Conservation (phyloP, 331 rosid species). For the Rhamnella rubrinervis region DNA sequence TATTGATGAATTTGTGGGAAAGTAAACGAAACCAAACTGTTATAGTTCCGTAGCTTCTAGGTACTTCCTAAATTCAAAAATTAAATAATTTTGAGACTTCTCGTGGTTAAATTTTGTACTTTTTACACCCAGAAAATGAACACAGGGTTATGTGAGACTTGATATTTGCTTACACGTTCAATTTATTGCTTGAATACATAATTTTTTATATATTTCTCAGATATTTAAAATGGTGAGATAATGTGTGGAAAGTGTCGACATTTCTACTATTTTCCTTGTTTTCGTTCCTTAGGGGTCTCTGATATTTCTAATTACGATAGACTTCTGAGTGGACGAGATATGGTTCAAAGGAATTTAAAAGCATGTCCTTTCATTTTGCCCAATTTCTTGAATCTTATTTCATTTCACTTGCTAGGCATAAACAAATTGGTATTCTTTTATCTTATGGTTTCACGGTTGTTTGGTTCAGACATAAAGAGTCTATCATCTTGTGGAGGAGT, state of each 20-base stretch:
- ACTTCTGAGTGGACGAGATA: not conserved
- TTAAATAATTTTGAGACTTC: not conserved
- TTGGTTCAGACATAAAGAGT: conserved; percentile 46
- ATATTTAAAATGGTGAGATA: not conserved
- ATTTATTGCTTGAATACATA: too few relatives aligned
- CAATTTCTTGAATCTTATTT: not conserved
- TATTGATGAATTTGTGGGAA: conserved; percentile 2
- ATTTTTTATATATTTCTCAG: not conserved
- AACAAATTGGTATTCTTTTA: not conserved
- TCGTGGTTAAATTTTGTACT: not conserved
- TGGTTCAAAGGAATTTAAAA: not conserved
- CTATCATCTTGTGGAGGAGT: conserved; percentile 55
- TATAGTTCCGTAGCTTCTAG: not conserved
- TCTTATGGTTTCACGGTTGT: conserved; percentile 13
- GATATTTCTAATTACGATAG: not conserved
- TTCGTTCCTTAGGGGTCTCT: not conserved
- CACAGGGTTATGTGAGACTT: not conserved
- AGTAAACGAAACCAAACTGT: not conserved
- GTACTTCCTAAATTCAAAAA: not conserved
- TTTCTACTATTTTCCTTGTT: not conserved
- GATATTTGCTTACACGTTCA: too few relatives aligned
- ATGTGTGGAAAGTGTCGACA: not conserved
- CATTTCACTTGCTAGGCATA: not conserved
- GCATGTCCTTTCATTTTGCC: not conserved
- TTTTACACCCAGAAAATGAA: not conserved